Conservation (phyloP, 2,329 filamentous ascomycete species). For the Rutstroemia sp. region DNA sequence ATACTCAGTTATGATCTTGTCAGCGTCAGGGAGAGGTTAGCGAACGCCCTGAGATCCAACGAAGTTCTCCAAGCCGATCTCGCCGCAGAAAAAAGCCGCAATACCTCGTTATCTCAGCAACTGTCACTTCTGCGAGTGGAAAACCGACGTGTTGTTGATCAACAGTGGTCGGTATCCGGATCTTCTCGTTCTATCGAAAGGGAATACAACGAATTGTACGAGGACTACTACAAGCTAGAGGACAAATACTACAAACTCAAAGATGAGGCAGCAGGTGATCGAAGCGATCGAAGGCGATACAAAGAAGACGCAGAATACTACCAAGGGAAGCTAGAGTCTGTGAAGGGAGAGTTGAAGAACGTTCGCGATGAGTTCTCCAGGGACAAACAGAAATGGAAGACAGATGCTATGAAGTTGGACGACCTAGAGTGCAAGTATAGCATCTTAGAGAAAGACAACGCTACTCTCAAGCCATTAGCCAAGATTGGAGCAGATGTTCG, state of each 20-base stretch:
- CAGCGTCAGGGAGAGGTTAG: no score
- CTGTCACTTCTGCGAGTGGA: no score
- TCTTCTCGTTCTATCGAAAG: background rate
- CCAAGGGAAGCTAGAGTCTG: background rate
- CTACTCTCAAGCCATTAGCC: background rate
- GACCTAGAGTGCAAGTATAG: no score
- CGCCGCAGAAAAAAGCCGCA: no score
- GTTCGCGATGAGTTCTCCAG: background rate
- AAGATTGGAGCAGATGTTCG: constrained; percentile 8
- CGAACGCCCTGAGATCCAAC: no score
- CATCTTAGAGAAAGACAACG: background rate
- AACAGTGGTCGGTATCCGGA: background rate
- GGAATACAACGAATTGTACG: background rate
- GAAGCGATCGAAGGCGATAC: background rate
- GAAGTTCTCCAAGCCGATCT: no score
- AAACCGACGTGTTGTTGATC: no score
- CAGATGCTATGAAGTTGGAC: no score
- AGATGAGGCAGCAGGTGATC: background rate
- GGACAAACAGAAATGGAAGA: background rate
- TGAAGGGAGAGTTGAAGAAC: background rate
- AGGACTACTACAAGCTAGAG: background rate
- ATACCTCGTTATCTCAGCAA: no score
- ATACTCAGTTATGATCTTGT: no score
- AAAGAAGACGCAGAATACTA: background rate
- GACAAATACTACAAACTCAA: background rate